A percentile compares a stretch with the other conserved stretches of the same genome.
Evolutionary conservation across 2,329 filamentous ascomycete genomes (phyloP).

Genomic region (Botrytis sinoallii): DNA sequence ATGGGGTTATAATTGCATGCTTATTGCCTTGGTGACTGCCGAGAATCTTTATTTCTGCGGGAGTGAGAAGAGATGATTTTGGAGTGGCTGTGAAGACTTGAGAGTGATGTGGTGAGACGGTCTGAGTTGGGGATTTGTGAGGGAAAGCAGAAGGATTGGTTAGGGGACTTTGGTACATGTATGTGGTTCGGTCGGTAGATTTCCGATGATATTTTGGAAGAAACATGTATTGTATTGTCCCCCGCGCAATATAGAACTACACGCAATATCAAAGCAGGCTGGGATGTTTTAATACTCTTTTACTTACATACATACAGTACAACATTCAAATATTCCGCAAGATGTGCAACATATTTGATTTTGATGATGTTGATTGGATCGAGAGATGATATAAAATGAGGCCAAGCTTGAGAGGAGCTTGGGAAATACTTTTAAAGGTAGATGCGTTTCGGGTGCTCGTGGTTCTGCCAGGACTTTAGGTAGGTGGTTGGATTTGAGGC

Average conservation of each 20-base stretch:
- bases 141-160: background rate
- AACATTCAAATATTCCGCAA: constrained; percentile 6
- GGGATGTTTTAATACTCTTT: background rate
- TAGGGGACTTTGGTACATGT: background rate
- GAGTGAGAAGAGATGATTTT: background rate
- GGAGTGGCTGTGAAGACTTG: background rate
- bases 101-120: background rate
- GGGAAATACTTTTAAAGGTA: background rate
- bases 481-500: background rate
- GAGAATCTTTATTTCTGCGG: background rate
- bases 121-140: background rate
- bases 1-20: background rate
- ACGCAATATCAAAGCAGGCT: background rate
- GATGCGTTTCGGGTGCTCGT: background rate
- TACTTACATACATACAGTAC: background rate
- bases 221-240: background rate
- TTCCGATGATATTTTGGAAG: background rate
- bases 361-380: background rate
- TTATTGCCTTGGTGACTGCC: background rate
- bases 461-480: background rate
- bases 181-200: background rate
- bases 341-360: background rate
- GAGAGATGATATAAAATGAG: background rate
- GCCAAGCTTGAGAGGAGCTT: background rate
- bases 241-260: background rate